These are phyloP conservation scores for Micromonas pusilla DNA, from an alignment of 139 green algal species.

Conservation along the genomic window DNA sequence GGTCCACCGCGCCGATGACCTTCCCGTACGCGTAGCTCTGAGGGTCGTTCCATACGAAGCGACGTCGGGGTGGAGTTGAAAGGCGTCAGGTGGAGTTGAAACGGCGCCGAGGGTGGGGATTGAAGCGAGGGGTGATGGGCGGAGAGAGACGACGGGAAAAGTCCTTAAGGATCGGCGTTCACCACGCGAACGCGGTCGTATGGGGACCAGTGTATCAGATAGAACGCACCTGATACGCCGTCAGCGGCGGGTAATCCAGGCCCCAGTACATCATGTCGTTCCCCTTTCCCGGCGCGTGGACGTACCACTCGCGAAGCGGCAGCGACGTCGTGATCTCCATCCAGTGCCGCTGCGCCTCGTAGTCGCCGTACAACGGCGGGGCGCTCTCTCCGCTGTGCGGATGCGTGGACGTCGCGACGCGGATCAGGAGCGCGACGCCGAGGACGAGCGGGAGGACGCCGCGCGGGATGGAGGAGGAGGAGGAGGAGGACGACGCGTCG, in stretches of 20 bases:
- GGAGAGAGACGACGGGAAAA: neutral
- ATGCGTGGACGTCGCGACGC: slow-evolving; percentile 56
- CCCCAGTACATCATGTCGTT: slow-evolving; percentile 85
- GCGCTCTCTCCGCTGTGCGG: slow-evolving; percentile 64
- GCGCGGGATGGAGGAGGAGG: too few relatives aligned
- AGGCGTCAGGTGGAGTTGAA: too few relatives aligned
- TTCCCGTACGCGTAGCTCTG: too few relatives aligned
- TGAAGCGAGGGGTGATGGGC: too few relatives aligned
- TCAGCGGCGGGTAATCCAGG: slow-evolving; percentile 94
- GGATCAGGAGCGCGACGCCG: slow-evolving; percentile 53
- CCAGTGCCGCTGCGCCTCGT: slow-evolving; percentile 97
- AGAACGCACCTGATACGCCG: slow-evolving; percentile 66
- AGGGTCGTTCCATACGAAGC: too few relatives aligned
- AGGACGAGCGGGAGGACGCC: slow-evolving; percentile 10
- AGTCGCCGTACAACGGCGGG: slow-evolving; percentile 87
- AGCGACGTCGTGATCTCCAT: slow-evolving; percentile 90
- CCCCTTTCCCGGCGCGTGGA: slow-evolving; percentile 21
- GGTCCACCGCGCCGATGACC: neutral
- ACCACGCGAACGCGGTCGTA: too few relatives aligned
- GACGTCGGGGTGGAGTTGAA: too few relatives aligned
- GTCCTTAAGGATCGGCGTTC: too few relatives aligned
- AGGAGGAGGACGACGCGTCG: too few relatives aligned
- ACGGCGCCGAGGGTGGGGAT: too few relatives aligned
- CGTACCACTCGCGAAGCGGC: slow-evolving; percentile 72
- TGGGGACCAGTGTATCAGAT: too few relatives aligned